Evolutionary conservation across 176 grass and related monocot genomes (phyloP).

Genomic region (Oropetium thomaeum): DNA sequence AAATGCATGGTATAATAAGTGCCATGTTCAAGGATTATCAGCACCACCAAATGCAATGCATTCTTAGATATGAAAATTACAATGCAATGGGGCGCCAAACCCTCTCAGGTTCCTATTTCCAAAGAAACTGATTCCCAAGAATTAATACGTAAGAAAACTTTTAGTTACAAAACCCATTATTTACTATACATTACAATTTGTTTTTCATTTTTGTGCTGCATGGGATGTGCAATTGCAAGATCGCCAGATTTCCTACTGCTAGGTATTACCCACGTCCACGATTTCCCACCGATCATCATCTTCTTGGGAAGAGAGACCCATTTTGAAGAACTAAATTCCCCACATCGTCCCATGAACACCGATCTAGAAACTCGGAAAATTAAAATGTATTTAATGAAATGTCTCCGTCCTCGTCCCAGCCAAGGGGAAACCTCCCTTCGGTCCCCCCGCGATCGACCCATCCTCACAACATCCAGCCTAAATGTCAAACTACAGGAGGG

Average conservation of each 20-base stretch:
- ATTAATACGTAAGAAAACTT: neutral
- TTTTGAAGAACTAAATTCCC: neutral
- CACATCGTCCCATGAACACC: neutral
- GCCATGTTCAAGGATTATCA: neutral
- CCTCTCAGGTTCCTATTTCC: neutral
- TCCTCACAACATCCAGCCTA: too few relatives aligned
- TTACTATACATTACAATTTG: neutral
- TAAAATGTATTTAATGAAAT: too few relatives aligned
- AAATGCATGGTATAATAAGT: neutral
- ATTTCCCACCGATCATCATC: neutral
- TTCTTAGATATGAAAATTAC: neutral
- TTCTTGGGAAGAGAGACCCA: neutral
- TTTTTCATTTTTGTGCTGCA: neutral
- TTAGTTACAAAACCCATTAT: neutral
- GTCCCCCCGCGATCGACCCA: too few relatives aligned
- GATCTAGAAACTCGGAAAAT: neutral
- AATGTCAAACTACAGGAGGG: too few relatives aligned
- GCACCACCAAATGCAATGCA: neutral
- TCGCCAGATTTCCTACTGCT: neutral
- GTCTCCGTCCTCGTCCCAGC: too few relatives aligned
- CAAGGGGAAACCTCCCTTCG: too few relatives aligned
- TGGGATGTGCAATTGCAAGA: neutral
- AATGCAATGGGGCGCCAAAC: neutral
- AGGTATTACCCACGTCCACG: neutral
- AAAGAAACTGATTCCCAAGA: neutral